Conservation (phyloP, 768 basidiomycete genomes). For the Pulveroboletus sp. region DNA sequence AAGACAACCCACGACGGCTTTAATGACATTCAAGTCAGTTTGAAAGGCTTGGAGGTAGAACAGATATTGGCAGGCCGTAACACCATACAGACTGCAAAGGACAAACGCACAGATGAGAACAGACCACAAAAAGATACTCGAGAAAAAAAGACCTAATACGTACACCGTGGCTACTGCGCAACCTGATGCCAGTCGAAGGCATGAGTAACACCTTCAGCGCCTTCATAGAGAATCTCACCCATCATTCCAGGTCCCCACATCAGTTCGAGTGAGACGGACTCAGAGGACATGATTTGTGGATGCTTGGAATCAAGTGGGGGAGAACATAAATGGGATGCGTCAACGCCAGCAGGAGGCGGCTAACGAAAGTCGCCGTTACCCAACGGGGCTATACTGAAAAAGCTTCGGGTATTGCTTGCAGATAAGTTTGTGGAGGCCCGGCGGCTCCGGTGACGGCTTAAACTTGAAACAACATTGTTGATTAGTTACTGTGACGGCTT, state of each 20-base stretch:
- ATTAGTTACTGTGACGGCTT: too few species aligned
- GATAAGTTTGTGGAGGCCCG: too few species aligned
- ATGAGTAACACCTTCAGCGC: not conserved
- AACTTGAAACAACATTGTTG: too few species aligned
- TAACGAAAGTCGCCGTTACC: too few species aligned
- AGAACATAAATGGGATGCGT: too few species aligned
- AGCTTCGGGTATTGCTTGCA: too few species aligned
- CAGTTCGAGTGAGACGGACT: not conserved
- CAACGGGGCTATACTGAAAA: too few species aligned
- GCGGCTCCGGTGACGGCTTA: too few species aligned
- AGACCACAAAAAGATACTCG: not conserved
- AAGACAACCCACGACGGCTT: not conserved
- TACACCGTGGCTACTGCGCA: not conserved
- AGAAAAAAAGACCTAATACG: not conserved
- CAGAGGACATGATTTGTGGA: not conserved
- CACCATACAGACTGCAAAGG: not conserved
- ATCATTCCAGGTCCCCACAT: not conserved
- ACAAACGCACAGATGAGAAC: not conserved
- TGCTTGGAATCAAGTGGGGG: too few species aligned
- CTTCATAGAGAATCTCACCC: not conserved
- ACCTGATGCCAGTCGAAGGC: not conserved
- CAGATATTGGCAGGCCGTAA: not conserved
- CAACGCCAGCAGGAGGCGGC: too few species aligned
- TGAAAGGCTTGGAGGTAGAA: not conserved
- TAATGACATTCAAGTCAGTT: not conserved